Conservation (phyloP, 2,329 filamentous ascomycete species). For the Claviceps sp. region DNA sequence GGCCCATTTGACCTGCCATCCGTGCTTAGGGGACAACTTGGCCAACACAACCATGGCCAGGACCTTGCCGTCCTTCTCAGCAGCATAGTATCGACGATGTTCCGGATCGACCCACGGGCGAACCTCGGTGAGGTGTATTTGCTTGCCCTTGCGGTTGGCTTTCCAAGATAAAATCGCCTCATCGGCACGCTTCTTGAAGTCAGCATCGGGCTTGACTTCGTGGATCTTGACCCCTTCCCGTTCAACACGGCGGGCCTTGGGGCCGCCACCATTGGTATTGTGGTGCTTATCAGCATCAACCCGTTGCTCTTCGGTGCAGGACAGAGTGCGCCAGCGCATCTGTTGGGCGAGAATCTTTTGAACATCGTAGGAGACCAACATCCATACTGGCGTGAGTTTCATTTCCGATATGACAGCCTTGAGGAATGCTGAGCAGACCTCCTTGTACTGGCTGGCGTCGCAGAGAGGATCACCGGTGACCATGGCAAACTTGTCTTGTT, state of each 20-base stretch:
- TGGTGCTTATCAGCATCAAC: constrained; percentile 64
- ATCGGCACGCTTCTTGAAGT: constrained; percentile 57
- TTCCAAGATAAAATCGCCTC: constrained; percentile 70
- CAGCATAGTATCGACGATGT: constrained; percentile 78
- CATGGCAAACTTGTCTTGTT: constrained; percentile 64
- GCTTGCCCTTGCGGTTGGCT: constrained; percentile 61
- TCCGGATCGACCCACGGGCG: constrained; percentile 73
- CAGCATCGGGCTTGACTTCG: constrained; percentile 56
- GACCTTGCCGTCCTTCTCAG: constrained; percentile 60
- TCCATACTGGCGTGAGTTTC: constrained; percentile 69
- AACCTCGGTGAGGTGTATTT: constrained; percentile 84
- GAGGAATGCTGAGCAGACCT: constrained; percentile 62
- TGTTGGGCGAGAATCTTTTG: constrained; percentile 70
- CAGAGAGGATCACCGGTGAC: constrained; percentile 81
- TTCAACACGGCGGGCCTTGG: constrained; percentile 70
- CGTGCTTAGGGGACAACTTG: constrained; percentile 65
- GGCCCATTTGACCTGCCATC: constrained; percentile 94
- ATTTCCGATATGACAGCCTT: constrained; percentile 58
- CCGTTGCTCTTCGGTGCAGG: constrained; percentile 79
- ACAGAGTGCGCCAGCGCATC: constrained; percentile 78
- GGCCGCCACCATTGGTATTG: constrained; percentile 40
- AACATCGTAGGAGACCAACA: constrained; percentile 66
- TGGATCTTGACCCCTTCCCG: constrained; percentile 72
- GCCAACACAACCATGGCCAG: constrained; percentile 70
- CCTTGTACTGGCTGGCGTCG: constrained; percentile 60